Evolutionary conservation across 805 yeast genomes (phyloP).

Genomic region (Cyberlindnera meyerae): DNA sequence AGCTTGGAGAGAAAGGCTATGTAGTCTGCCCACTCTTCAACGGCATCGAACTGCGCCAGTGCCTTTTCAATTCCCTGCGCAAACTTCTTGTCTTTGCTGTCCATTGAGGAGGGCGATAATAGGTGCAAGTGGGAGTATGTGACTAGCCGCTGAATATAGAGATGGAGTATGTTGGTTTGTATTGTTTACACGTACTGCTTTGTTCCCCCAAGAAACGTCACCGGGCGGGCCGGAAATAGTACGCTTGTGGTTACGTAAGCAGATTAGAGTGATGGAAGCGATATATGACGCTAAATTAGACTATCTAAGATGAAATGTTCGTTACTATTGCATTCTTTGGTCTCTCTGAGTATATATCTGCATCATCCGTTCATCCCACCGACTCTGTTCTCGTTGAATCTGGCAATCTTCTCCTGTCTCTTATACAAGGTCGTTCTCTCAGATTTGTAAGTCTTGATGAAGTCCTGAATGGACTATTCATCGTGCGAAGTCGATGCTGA

Average conservation of each 20-base stretch:
- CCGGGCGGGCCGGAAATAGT: too few relatives aligned
- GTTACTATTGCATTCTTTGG: too few relatives aligned
- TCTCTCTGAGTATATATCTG: not conserved
- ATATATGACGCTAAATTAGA: too few relatives aligned
- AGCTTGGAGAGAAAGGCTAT: slow-evolving; percentile 82
- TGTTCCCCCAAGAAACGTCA: too few relatives aligned
- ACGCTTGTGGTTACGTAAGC: not conserved
- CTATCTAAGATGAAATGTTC: too few relatives aligned
- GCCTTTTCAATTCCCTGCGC: slow-evolving; percentile 67
- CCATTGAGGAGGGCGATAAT: slow-evolving; percentile 23
- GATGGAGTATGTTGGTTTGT: not conserved
- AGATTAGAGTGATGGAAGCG: too few relatives aligned
- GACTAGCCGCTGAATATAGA: too few relatives aligned
- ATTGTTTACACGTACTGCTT: slow-evolving; percentile 4
- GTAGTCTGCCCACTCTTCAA: slow-evolving; percentile 97
- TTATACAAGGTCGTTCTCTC: slow-evolving; percentile 27
- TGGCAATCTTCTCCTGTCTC: slow-evolving; percentile 36
- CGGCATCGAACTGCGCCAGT: slow-evolving; percentile 67
- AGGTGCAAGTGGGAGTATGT: not conserved
- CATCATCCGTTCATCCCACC: slow-evolving; percentile 14
- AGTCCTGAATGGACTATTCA: slow-evolving; percentile 30
- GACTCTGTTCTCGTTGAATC: slow-evolving; percentile 35
- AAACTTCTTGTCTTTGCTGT: slow-evolving; percentile 65
- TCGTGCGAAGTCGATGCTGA: slow-evolving; percentile 23
- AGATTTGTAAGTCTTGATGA: slow-evolving; percentile 37